Base-by-base conservation (phyloP, 139 green algal species). In the Chlorella vulgaris region DNA sequence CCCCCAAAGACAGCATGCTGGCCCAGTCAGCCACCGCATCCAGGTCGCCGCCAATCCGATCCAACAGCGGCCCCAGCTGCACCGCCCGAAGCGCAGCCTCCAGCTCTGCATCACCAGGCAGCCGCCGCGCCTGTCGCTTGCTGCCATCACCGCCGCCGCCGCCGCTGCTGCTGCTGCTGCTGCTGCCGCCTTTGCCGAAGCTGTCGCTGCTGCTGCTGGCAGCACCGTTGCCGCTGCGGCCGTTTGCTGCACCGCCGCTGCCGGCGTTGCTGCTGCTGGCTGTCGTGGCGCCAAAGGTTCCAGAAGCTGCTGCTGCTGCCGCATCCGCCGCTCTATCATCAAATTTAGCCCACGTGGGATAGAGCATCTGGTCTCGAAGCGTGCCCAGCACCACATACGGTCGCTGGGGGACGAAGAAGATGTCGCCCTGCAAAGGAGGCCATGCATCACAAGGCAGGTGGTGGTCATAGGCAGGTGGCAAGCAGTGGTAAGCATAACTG, bases 341-440 rank as follows among this genome's bases (percentile, higher is more conserved):
- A 19, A 42, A 63, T 22, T 82, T 69, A 0, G 86, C 78, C 86
- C 88, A 97, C 4, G 87, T 91, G 55, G 94, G 94, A 88, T 98
- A 98, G 69, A 98, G 89, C 84, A 97, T 80, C 88, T 98, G 94
- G 61, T 98, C 92, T 7, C 92, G 42, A 7, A 99, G 90, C 28
- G 86, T 93, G 69, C 96, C 96, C 63, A 99, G 90, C 55, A 98
- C 95, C 88, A 99, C 93, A 88, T 99, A 99, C 0, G 96, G 96
- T 69, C 91, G 89, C 87, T 99, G 96, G 8, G 96, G 96, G 76
- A 99, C 83, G 86, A 99, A 83, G 50, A 83, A 83, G 28, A 83
- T 76, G 42, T 76, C 80, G 3, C 69, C 79, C 67, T 69, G 78
- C 40, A 35, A 31, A 6, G 5, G 19, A 31, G 35, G 24, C 3